A percentile compares a stretch with the other conserved stretches of the same genome.
Evolutionary conservation across 331 rosid genomes (phyloP).

Genomic region (Pyrus hybrid): DNA sequence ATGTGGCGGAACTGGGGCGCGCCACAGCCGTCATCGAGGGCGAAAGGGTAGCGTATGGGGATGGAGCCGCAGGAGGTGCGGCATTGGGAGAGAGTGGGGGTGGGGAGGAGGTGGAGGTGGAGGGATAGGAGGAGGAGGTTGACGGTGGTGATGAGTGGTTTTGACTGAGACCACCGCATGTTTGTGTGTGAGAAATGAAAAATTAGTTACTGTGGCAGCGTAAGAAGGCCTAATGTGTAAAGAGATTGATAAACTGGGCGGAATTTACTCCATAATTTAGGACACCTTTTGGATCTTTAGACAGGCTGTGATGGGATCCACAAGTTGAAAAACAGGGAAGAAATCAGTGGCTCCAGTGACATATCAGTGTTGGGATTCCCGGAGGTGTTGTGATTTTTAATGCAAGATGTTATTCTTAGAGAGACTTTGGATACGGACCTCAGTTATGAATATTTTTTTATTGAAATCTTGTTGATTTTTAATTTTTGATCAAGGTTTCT

Average conservation of each 20-base stretch:
- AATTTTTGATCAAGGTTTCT: no score
- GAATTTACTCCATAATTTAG: constrained; percentile 4
- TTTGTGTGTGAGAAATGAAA: neutral
- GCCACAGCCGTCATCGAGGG: constrained; percentile 82
- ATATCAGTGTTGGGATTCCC: neutral
- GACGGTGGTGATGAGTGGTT: no score
- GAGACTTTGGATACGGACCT: no score
- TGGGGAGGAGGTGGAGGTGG: no score
- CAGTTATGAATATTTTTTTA: no score
- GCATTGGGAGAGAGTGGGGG: constrained; percentile 34
- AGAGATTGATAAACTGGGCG: neutral
- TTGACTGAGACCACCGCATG: neutral
- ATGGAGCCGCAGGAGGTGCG: constrained; percentile 59
- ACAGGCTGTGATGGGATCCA: constrained; percentile 19
- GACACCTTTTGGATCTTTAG: neutral
- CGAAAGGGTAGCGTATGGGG: constrained; percentile 73
- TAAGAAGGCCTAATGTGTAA: neutral
- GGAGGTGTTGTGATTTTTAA: no score
- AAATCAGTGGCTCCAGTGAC: neutral
- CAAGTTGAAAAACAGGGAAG: constrained; percentile 5
- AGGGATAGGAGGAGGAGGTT: no score
- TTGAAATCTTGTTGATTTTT: no score
- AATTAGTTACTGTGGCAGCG: neutral
- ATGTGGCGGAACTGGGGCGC: constrained; percentile 75
- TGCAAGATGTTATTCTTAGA: no score